Conservation (phyloP, 805 yeast genomes). For the Spathaspora hagerdaliae region DNA sequence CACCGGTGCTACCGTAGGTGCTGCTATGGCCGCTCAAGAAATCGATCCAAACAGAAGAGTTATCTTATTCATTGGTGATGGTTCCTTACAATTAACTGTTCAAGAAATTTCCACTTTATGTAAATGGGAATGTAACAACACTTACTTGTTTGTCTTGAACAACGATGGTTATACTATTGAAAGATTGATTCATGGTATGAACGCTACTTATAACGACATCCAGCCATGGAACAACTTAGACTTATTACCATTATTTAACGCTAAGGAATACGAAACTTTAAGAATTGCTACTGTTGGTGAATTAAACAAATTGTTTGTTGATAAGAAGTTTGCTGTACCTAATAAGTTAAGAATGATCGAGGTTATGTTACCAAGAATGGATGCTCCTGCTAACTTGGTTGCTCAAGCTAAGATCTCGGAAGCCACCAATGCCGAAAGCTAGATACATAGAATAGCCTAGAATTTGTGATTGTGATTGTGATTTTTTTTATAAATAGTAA, state of each 20-base stretch:
- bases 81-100: slow-evolving; percentile 71
- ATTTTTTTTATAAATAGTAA: too few relatives aligned
- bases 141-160: slow-evolving; percentile 67
- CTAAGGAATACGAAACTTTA: slow-evolving; percentile 50
- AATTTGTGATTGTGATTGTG: too few relatives aligned
- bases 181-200: slow-evolving; percentile 68
- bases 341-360: slow-evolving; percentile 65
- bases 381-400: slow-evolving; percentile 62
- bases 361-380: slow-evolving; percentile 66
- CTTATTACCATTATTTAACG: slow-evolving; percentile 59
- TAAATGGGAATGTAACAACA: slow-evolving; percentile 58
- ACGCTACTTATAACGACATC: slow-evolving; percentile 61
- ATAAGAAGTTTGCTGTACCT: slow-evolving; percentile 48
- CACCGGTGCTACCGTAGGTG: slow-evolving; percentile 66
- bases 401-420: slow-evolving; percentile 34
- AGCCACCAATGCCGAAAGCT: slow-evolving; percentile 1
- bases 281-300: slow-evolving; percentile 58
- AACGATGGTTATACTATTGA: slow-evolving; percentile 77
- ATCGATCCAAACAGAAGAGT: slow-evolving; percentile 59
- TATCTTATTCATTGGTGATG: slow-evolving; percentile 69
- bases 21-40: slow-evolving; percentile 67
- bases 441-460: too few relatives aligned
- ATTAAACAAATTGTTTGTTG: slow-evolving; percentile 47
- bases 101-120: slow-evolving; percentile 71
- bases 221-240: slow-evolving; percentile 68